Base-by-base conservation (phyloP, 2,329 filamentous ascomycete genomes). In the Nigrospora oryzae region DNA sequence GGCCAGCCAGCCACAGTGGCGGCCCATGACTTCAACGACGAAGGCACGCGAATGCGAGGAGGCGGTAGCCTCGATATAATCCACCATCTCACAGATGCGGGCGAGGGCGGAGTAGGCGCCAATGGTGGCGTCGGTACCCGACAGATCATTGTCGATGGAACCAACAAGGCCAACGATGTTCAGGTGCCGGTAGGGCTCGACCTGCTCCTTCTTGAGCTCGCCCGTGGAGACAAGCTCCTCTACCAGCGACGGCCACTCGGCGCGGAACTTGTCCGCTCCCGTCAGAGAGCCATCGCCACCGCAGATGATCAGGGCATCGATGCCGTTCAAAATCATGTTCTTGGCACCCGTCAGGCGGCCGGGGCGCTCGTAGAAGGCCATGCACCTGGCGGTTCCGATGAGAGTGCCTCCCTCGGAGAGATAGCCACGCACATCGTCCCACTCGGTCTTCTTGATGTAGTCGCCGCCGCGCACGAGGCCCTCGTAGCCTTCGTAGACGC, bases 71-170 rank as follows among this genome's bases (percentile, higher is more conserved):
- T 98, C 91, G 56, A 98, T 95, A 60, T 89, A 91, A 69, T 98
- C 93, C 47, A 98, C 88, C 60, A 91, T 88, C 63, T 96, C 86
- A 68, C 91, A 97, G 56, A 98, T 95, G 48, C 91, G 83, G 40
- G 86, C 82, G 45, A 98, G 78, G 19, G 93, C 93, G 37, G 90
- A 95, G 70, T 95, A 97, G 64, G 88, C 94, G 45, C 93, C 93
- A 62, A 98, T 96, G 31, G 93, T 98, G 47, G 93, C 91, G 65
- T 98, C 93, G 12, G 93, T 98, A 52, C 89, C 89, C 41, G 90
- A 94, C 67, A 98, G 85, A 62, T 98, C 93, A 62, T 98, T 98
- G 74, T 98, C 93, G 60, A 98, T 98, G 44, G 89, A 95, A 46
- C 93, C 93, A 28, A 98, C 93, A 42, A 97, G 73, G 40, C 93